phyloP scores from a whole-genome alignment of 306 rosid genomes.

The Acacia crassicarpa region DNA sequence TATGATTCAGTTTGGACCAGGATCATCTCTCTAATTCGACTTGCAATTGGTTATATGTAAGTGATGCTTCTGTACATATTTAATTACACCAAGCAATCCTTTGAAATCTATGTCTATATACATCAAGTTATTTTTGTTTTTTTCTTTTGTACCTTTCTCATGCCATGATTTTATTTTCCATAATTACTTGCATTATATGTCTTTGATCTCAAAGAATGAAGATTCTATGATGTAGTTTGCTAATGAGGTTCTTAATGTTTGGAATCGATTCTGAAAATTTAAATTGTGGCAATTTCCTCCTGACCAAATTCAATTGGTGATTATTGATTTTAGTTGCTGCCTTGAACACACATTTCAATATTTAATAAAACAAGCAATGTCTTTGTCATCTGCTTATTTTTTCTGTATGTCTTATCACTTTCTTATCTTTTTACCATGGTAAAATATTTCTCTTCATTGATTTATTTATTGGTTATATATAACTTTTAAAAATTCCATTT shows the following conservation, averaged over 20 bases:
- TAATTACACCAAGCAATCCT: conserved; percentile 11
- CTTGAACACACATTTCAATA: conserved; percentile 4
- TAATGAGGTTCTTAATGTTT: neutral
- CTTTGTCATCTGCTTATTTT: conserved; percentile 2
- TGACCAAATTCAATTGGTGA: neutral
- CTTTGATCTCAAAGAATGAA: neutral
- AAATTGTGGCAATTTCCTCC: neutral
- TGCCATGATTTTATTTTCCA: neutral
- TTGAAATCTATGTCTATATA: neutral
- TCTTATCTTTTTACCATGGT: neutral
- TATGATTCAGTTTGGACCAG: conserved; percentile 91
- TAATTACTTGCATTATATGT: neutral
- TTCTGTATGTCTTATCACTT: neutral
- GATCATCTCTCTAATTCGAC: conserved; percentile 74
- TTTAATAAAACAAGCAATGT: neutral
- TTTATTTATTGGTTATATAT: conserved; percentile 6
- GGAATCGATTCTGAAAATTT: neutral
- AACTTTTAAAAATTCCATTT: conserved; percentile 17
- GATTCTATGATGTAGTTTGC: neutral
- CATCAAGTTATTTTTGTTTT: neutral
- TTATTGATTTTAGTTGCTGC: neutral
- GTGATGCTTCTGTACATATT: conserved; percentile 34
- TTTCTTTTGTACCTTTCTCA: neutral
- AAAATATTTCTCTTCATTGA: conserved; percentile 8
- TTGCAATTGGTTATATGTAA: conserved; percentile 74